A percentile compares a stretch with the other conserved stretches of the same genome.
phyloP scores from a whole-genome alignment of 345 rosid genomes.

The Citrus hindsii region DNA sequence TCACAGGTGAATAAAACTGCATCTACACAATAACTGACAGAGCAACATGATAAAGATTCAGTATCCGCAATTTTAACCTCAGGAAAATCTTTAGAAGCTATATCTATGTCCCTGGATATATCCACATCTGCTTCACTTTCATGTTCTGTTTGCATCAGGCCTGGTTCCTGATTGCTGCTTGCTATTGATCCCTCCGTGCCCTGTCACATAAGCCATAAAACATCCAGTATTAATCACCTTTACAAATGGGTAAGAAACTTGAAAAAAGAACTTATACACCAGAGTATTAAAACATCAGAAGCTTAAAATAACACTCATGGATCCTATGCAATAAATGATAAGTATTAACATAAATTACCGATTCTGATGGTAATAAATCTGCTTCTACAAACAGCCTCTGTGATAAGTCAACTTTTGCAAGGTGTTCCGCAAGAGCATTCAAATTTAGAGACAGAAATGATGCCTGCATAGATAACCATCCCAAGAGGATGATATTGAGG shows the following conservation, averaged over 20 bases:
- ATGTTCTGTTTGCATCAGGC: constrained; percentile 13
- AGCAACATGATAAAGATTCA: neutral
- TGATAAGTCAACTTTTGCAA: constrained; percentile 60
- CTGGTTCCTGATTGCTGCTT: constrained; percentile 18
- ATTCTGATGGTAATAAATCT: constrained; percentile 60
- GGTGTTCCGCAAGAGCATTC: constrained; percentile 55
- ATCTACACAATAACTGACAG: neutral
- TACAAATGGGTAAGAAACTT: neutral
- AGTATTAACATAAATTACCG: constrained; percentile 37
- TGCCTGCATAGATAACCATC: constrained; percentile 33
- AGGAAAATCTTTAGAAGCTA: constrained; percentile 16
- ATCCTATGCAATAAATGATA: neutral
- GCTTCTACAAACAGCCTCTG: constrained; percentile 69
- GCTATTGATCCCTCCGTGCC: constrained; percentile 17
- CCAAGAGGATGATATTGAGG: neutral
- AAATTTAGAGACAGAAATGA: constrained; percentile 67
- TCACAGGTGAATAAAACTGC: constrained; percentile 11
- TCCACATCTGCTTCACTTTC: constrained; percentile 10
- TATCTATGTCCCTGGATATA: constrained; percentile 25
- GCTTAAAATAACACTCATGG: neutral
- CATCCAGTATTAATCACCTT: neutral
- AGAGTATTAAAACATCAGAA: neutral
- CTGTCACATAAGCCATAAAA: constrained; percentile 26
- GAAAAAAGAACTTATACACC: neutral
- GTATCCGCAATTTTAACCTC: constrained; percentile 7